Evolutionary conservation across 75 land plant genomes (phyloP), one percentile per base, ranked within the genome.

Genomic region (Adiantum capillusveneris): DNA sequence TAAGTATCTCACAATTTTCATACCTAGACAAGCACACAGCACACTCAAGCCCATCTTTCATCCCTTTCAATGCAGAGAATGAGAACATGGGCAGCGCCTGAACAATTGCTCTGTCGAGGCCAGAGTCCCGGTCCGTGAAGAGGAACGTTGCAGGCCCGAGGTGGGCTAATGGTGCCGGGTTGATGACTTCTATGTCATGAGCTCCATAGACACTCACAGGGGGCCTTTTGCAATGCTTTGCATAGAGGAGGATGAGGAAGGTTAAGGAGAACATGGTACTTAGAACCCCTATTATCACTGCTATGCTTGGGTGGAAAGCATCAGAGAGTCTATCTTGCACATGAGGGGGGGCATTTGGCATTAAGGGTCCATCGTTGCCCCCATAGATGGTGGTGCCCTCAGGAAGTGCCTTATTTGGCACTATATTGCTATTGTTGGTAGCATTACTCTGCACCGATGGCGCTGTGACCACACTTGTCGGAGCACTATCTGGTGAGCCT

Each of bases 31-130:
- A 60, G 51, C 95, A 89, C 41, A 89, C 95, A 9, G 89, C 75
- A 65, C 97, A 91, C 72, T 91, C 97, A 19, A 90, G 79, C 31
- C 96, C 96, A 11, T 79, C 75, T 43, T 71, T 84, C 20, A 74
- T 45, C 0, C 96, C 96, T 29, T 67, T 75, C 11, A 90, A 83
- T 3, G 84, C 49, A 12, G 84, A 79, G 62, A 90, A 90, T 24
- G 74, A 73, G 69, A 90, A 90, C 73, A 83, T 79, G 54, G 96
- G 96, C 42, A 90, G 84, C 0, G 87, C 80, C 53, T 90, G 84
- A 26, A 90, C 77, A 13, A 83, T 71, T 1, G 72, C 50, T 60
- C 79, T 71, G 53, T 89, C 95, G 36, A 89, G 65, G 13, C 95
- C 95, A 5, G 88, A 75, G 44, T 68, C 68, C 9, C 64, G 64